phyloP scores from a whole-genome alignment of 2,329 filamentous ascomycete genomes.

The Penicillium sp. region DNA sequence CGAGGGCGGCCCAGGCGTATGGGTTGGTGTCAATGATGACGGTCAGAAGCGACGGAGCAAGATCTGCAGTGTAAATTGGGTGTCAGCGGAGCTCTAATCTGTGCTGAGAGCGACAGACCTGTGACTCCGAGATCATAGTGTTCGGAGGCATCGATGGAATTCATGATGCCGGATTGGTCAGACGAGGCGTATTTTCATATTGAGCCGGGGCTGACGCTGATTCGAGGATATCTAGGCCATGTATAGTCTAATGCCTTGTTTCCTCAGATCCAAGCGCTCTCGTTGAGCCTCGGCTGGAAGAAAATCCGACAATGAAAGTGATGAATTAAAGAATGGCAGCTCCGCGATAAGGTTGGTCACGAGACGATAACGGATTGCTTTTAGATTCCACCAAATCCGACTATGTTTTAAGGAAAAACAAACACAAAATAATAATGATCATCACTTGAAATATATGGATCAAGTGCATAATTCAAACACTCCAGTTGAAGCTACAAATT shows the following conservation, averaged over 20 bases:
- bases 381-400: background rate
- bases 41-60: slow-evolving; percentile 73
- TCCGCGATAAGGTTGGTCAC: slow-evolving; percentile 6
- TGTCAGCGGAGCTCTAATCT: background rate
- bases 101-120: slow-evolving; percentile 30
- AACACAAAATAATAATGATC: too few relatives aligned
- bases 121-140: slow-evolving; percentile 47
- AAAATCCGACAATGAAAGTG: background rate
- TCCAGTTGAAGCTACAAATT: too few relatives aligned
- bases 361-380: background rate
- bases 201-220: background rate
- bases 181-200: slow-evolving; percentile 12
- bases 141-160: slow-evolving; percentile 58
- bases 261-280: background rate
- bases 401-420: too few relatives aligned
- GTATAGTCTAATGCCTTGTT: background rate
- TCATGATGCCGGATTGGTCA: slow-evolving; percentile 46
- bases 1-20: slow-evolving; percentile 79
- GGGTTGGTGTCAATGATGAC: slow-evolving; percentile 96
- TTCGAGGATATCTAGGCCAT: background rate
- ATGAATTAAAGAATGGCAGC: background rate
- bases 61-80: slow-evolving; percentile 36
- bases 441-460: too few relatives aligned
- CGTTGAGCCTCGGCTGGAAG: background rate
- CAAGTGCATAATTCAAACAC: too few relatives aligned